phyloP scores from a whole-genome alignment of 306 rosid genomes.

The Glycine tomentella region DNA sequence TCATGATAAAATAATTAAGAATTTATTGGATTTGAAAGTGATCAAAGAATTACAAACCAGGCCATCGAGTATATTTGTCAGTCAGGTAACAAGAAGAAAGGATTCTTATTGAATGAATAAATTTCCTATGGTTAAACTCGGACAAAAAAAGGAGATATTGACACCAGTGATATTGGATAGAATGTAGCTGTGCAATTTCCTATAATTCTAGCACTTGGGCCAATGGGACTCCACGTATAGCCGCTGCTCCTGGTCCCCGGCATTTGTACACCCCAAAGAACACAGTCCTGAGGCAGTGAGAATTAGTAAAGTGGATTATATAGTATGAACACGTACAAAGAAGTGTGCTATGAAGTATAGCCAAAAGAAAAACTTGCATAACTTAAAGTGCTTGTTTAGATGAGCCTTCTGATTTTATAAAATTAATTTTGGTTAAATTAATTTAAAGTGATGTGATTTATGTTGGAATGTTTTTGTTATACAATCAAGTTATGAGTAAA shows the following conservation, averaged over 20 bases:
- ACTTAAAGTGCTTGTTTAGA: no score
- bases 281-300: constrained; percentile 70
- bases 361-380: not conserved
- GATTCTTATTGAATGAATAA: constrained; percentile 25
- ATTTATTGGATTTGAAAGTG: constrained; percentile 1
- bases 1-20: not conserved
- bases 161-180: not conserved
- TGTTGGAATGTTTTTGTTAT: no score
- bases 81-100: not conserved
- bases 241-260: constrained; percentile 74
- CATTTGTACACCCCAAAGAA: constrained; percentile 72
- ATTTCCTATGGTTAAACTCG: not conserved
- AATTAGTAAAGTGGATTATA: no score
- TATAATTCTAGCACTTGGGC: constrained; percentile 65
- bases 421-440: no score
- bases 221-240: constrained; percentile 52
- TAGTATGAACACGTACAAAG: not conserved
- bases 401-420: no score
- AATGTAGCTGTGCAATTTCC: not conserved
- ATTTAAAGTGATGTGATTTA: no score
- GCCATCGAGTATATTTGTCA: not conserved
- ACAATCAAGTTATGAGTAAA: no score
- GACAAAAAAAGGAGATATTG: not conserved
- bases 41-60: constrained; percentile 29
- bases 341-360: not conserved